phyloP scores from a whole-genome alignment of 2,329 filamentous ascomycete genomes.

The Proliferodiscus dingleyae region DNA sequence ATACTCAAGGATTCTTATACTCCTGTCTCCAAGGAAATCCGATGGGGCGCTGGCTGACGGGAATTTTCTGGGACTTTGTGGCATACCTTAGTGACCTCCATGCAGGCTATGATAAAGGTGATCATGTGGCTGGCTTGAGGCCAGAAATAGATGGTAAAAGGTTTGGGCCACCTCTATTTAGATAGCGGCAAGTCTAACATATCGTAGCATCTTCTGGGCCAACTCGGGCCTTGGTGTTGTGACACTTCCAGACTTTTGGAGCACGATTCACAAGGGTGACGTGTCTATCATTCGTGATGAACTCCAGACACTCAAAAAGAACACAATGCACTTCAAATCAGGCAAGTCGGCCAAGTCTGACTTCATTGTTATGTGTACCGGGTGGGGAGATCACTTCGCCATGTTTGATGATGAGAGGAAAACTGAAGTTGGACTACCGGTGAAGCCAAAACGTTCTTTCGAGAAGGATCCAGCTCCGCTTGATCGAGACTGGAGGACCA shows the following conservation, averaged over 20 bases:
- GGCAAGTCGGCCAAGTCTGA: constrained; percentile 17
- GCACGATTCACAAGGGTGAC: constrained; percentile 29
- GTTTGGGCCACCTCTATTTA: neutral
- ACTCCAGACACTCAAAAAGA: constrained; percentile 20
- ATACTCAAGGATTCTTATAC: constrained; percentile 24
- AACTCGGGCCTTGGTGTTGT: constrained; percentile 30
- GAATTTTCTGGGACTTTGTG: constrained; percentile 20
- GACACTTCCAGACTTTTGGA: constrained; percentile 33
- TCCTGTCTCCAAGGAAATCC: constrained; percentile 26
- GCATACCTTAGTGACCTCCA: constrained; percentile 16
- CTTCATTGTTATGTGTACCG: constrained; percentile 29
- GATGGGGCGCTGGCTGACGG: constrained; percentile 16
- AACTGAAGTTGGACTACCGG: no score
- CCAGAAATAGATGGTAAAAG: constrained; percentile 17
- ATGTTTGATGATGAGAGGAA: no score
- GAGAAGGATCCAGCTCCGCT: no score
- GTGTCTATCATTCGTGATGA: constrained; percentile 24
- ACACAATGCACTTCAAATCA: constrained; percentile 17
- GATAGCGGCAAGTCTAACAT: neutral
- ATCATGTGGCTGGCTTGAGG: constrained; percentile 20
- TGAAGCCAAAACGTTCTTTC: no score
- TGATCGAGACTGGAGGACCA: no score
- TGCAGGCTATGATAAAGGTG: constrained; percentile 25
- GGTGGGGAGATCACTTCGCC: constrained; percentile 23
- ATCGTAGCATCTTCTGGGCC: constrained; percentile 32